Conservation (phyloP, 164 flowering plant genomes). For the Annona cherimola region DNA sequence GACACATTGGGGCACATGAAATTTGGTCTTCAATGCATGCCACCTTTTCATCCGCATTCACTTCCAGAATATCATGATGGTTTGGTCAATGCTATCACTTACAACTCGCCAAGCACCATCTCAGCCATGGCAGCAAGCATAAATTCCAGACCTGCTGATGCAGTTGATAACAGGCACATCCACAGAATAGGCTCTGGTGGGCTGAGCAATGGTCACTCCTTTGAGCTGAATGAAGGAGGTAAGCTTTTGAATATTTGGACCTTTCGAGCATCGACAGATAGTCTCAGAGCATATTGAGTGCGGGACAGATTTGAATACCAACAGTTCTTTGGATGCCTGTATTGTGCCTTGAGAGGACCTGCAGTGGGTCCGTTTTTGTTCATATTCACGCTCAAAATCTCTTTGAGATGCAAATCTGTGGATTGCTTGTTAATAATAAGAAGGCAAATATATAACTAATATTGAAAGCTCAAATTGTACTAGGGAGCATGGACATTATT, state of each 20-base stretch:
- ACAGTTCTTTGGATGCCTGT: background rate
- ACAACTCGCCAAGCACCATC: constrained; percentile 33
- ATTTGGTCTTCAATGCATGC: constrained; percentile 32
- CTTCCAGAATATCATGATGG: constrained; percentile 58
- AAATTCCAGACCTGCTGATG: constrained; percentile 34
- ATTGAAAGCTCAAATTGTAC: too few relatives aligned
- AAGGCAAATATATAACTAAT: too few relatives aligned
- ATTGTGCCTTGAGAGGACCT: background rate
- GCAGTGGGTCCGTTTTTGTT: background rate
- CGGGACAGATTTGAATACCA: background rate
- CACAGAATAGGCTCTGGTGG: constrained; percentile 36
- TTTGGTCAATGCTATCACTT: constrained; percentile 33
- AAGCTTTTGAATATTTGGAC: constrained; percentile 12
- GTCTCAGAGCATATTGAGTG: background rate
- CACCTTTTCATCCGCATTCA: constrained; percentile 36
- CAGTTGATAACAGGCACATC: constrained; percentile 36
- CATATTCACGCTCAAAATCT: background rate
- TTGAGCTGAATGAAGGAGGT: constrained; percentile 47
- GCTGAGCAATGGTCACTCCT: constrained; percentile 20
- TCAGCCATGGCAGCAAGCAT: constrained; percentile 29
- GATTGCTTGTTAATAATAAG: too few relatives aligned
- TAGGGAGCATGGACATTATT: too few relatives aligned
- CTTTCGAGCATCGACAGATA: background rate
- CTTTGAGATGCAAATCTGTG: background rate
- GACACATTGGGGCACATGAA: constrained; percentile 38